These are phyloP conservation scores for Cystofilobasidium capitatum DNA, from an alignment of 768 basidiomycete species.

Conservation along the genomic window DNA sequence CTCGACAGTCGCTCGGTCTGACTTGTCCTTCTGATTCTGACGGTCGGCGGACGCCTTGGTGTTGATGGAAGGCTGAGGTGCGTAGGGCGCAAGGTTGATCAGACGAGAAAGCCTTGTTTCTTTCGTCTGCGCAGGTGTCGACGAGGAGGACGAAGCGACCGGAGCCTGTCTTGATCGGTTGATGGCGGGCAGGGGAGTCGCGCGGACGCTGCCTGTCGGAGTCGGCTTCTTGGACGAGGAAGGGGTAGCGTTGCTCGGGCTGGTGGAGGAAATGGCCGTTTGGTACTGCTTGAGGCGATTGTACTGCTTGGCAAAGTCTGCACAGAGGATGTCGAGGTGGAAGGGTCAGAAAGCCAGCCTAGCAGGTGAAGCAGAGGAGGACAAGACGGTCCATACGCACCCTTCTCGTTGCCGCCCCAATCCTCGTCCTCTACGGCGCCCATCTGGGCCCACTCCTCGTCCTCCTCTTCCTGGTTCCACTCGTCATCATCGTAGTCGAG, in stretches of 20 bases:
- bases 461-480: constrained; percentile 20
- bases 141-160: background rate
- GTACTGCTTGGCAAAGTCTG: constrained; percentile 98
- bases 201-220: constrained; percentile 44
- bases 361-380: background rate
- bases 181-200: constrained; percentile 54
- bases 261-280: constrained; percentile 45
- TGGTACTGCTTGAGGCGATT: constrained; percentile 88
- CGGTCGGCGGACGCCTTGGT: constrained; percentile 79
- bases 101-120: constrained; percentile 44
- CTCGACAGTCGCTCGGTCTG: constrained; percentile 90
- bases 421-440: constrained; percentile 38
- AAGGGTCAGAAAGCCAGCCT: background rate
- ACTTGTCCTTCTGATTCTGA: constrained; percentile 87
- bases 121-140: background rate
- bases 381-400: constrained; percentile 27
- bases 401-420: constrained; percentile 40
- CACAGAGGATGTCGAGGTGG: background rate
- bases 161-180: constrained; percentile 50
- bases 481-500: constrained; percentile 17
- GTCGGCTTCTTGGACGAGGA: constrained; percentile 42
- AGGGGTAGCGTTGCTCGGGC: background rate
- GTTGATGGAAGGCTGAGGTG: constrained; percentile 43
- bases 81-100: constrained; percentile 57
- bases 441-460: constrained; percentile 27